phyloP scores from a whole-genome alignment of 148 eudicot genomes.

The Camellia granthamiana region DNA sequence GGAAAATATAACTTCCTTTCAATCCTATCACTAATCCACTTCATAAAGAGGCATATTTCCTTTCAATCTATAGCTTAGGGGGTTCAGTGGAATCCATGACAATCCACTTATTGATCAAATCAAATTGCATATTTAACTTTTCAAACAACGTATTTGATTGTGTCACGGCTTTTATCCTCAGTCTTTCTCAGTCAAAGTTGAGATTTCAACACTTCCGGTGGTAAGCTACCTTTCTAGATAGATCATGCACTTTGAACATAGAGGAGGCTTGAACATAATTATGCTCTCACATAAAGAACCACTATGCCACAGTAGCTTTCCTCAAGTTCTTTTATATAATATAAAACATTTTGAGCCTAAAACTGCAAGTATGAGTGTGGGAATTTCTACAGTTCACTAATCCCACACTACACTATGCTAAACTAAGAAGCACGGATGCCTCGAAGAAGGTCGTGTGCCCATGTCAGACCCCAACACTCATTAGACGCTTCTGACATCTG shows the following conservation, averaged over 20 bases:
- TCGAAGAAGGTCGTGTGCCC: no score
- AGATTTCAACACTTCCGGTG: neutral
- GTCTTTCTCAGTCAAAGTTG: neutral
- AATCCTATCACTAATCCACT: neutral
- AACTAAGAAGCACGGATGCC: no score
- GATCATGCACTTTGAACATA: neutral
- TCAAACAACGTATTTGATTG: neutral
- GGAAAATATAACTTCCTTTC: neutral
- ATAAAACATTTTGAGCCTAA: neutral
- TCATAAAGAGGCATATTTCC: neutral
- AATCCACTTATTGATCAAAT: neutral
- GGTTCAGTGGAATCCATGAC: neutral
- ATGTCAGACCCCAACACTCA: no score
- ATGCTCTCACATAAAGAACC: slow-evolving; percentile 1
- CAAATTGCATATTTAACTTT: neutral
- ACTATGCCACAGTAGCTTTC: neutral
- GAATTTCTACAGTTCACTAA: neutral
- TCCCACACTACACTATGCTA: no score
- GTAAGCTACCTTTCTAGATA: neutral
- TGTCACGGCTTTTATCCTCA: neutral
- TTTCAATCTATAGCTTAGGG: neutral
- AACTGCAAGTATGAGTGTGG: no score
- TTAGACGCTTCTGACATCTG: no score
- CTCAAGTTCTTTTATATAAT: neutral
- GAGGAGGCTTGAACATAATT: neutral